phyloP scores from a whole-genome alignment of 371 early-diverging fungal species.

The Apophysomyces trapeziformis region DNA sequence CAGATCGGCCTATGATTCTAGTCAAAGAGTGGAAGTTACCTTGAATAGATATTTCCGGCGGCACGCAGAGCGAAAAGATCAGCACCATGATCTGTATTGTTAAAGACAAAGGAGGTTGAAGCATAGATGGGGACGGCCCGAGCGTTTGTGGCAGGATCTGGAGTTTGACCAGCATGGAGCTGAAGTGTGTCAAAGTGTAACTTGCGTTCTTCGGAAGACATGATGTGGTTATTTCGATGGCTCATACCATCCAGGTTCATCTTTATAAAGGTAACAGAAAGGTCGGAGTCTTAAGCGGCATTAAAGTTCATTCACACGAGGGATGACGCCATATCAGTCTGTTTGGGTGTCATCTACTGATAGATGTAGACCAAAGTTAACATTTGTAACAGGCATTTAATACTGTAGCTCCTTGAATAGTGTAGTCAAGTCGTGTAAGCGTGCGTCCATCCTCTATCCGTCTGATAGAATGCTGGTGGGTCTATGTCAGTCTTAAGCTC shows the following conservation, averaged over 20 bases:
- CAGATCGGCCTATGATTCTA: neutral
- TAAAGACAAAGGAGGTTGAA: slow-evolving; percentile 79
- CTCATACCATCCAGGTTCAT: neutral
- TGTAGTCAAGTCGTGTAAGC: too few relatives aligned
- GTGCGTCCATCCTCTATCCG: too few relatives aligned
- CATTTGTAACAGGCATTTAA: too few relatives aligned
- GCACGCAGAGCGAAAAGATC: slow-evolving; percentile 74
- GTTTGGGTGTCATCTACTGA: neutral
- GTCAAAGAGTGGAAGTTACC: slow-evolving; percentile 31
- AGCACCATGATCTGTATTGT: slow-evolving; percentile 78
- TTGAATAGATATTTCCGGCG: slow-evolving; percentile 79
- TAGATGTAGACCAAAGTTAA: neutral
- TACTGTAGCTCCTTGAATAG: too few relatives aligned
- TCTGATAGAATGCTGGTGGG: too few relatives aligned
- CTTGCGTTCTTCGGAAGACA: slow-evolving; percentile 26
- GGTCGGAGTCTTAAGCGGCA: neutral
- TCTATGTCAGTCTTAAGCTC: too few relatives aligned
- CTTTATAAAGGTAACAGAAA: neutral
- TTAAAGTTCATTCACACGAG: slow-evolving; percentile 6
- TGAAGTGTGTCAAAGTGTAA: slow-evolving; percentile 87
- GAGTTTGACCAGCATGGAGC: slow-evolving; percentile 85
- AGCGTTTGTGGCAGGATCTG: slow-evolving; percentile 73
- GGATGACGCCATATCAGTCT: neutral
- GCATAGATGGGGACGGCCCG: slow-evolving; percentile 92
- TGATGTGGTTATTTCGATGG: neutral